Conservation (phyloP, 2,329 filamentous ascomycete genomes). For the Stachybotrys elegans region DNA sequence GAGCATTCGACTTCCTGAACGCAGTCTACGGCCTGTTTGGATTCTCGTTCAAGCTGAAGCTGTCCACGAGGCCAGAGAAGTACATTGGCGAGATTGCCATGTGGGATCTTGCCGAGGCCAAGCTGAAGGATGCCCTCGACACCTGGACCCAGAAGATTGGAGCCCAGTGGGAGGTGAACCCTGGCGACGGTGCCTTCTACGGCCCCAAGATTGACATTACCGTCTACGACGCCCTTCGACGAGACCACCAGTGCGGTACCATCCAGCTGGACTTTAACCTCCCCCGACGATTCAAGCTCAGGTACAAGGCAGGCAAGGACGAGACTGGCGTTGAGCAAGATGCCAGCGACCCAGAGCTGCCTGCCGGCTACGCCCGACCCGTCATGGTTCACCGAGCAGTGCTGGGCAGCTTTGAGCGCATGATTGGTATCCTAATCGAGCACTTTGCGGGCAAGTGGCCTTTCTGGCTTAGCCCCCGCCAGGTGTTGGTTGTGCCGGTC, state of each 20-base stretch:
- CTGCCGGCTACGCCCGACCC: conserved; percentile 69
- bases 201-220: conserved; percentile 98
- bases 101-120: conserved; percentile 84
- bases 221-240: conserved; percentile 78
- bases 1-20: conserved; percentile 81
- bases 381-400: conserved; percentile 87
- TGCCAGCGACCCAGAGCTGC: conserved; percentile 39
- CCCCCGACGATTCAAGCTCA: conserved; percentile 34
- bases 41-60: conserved; percentile 81
- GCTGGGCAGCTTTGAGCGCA: conserved; percentile 62
- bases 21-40: conserved; percentile 61
- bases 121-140: conserved; percentile 73
- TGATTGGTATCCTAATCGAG: conserved; percentile 73
- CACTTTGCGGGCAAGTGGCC: conserved; percentile 87
- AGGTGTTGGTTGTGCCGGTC: conserved; percentile 57
- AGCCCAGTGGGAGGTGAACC: conserved; percentile 81
- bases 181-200: conserved; percentile 96
- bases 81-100: conserved; percentile 81
- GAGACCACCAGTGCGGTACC: conserved; percentile 60
- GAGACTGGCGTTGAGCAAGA: conserved; percentile 33
- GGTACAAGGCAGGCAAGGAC: conserved; percentile 47
- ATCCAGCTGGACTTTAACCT: conserved; percentile 94
- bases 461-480: conserved; percentile 81
- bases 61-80: conserved; percentile 86
- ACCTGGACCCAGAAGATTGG: conserved; percentile 60